phyloP scores from a whole-genome alignment of 345 rosid species.

The Theobroma cacao region DNA sequence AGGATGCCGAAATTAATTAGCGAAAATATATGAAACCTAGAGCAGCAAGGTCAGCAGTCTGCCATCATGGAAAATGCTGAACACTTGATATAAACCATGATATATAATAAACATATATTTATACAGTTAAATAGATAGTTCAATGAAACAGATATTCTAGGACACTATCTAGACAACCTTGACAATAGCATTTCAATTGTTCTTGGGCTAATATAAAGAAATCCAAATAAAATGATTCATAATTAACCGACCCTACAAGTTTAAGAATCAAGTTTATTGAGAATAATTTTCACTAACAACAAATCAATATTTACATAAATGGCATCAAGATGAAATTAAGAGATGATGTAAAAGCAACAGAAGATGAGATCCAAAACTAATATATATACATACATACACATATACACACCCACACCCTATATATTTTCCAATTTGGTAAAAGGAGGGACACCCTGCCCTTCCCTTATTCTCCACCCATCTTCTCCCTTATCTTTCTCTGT shows the following conservation, averaged over 20 bases:
- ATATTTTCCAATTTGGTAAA: neutral
- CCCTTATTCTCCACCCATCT: neutral
- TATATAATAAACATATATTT: neutral
- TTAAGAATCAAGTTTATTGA: neutral
- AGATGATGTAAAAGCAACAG: neutral
- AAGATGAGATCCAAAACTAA: conserved; percentile 6
- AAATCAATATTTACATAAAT: neutral
- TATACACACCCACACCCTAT: too few species aligned
- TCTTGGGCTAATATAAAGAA: neutral
- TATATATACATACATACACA: too few species aligned
- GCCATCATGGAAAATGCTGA: neutral
- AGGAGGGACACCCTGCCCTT: neutral
- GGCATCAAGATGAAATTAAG: neutral
- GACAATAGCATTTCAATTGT: neutral
- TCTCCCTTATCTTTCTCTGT: neutral
- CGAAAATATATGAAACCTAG: neutral
- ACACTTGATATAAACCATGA: neutral
- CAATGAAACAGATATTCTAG: neutral
- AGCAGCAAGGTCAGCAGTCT: neutral
- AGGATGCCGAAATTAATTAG: neutral
- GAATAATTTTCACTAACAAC: neutral
- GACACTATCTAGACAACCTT: neutral
- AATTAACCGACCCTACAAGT: neutral
- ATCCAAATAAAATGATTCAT: neutral
- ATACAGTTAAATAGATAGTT: neutral